Base-by-base conservation (phyloP, 148 eudicot genomes). In the Rhododendron ferrugineum region DNA sequence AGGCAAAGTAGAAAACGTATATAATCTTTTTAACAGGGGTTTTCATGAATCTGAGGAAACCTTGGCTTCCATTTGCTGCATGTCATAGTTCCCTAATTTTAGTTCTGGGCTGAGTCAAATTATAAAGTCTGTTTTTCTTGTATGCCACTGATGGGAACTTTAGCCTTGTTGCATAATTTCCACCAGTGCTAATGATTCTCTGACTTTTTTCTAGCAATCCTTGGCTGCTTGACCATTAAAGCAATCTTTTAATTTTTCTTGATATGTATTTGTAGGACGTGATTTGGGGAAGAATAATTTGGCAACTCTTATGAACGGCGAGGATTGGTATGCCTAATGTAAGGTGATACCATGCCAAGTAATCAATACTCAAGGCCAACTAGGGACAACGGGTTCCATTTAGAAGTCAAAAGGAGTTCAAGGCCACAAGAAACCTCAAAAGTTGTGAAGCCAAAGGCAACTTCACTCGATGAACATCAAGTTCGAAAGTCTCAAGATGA, bases 401-500 rank as follows among this genome's bases (percentile, higher is more conserved):
- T 83, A 73, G 92, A 91, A 83, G 85, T 42, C 82, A 88, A 70
- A 87, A 89, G 87, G 81, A 85, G 77, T 60, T 86, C 92, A 74
- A 90, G 82, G 60, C 88, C 85, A 79, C 83, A 76, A 83, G 90
- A 86, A 82, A 75, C 82, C 78, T 92, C 91, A 54, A 87, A 86
- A 84, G 76, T 88, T 83, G 91, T 86, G 26, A 89, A 81, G 84
- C 94, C 89, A 74, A 91, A 85, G 68, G 64, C 78, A 76, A 84
- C 44, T 79, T 85, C 89, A 23, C 87, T 90, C 32, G 80, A 81
- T 46, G 79, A 86, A 84, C 78, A 84, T 87, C 80, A 86, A 66
- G 80, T 85, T 85, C 80, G 83, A 70, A 88, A 88, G 85, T 88
- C 83, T 40, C 89, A 90, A 82, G 93, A 93, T 50, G 96, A 90